A percentile compares a stretch with the other conserved stretches of the same genome.
phyloP scores from a whole-genome alignment of 345 rosid species.

The Eucalyptus cladocalyx region DNA sequence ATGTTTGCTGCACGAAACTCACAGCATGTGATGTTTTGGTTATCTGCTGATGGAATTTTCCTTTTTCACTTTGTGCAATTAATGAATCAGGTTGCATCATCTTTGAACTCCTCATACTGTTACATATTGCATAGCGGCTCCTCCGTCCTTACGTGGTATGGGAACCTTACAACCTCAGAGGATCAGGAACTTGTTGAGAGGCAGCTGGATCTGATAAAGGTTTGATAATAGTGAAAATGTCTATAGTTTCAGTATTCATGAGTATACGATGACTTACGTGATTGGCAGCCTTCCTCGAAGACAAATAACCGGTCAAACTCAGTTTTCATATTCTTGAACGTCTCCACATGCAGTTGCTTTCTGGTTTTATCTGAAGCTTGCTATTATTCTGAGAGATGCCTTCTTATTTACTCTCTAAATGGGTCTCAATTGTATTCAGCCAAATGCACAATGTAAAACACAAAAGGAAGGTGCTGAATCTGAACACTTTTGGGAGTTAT shows the following conservation, averaged over 20 bases:
- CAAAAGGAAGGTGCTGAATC: conserved; percentile 95
- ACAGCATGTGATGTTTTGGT: conserved; percentile 32
- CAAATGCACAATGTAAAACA: conserved; percentile 62
- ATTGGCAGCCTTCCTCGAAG: neutral
- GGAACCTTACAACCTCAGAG: conserved; percentile 65
- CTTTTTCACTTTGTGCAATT: neutral
- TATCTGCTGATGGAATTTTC: neutral
- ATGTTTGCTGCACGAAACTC: neutral
- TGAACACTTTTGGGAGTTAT: conserved; percentile 84
- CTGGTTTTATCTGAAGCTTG: neutral
- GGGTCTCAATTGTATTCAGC: conserved; percentile 39
- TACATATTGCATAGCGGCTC: conserved; percentile 80
- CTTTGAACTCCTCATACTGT: conserved; percentile 86
- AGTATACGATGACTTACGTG: neutral
- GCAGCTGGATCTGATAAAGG: conserved; percentile 96
- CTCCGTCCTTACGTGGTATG: conserved; percentile 83
- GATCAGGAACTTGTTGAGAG: conserved; percentile 88
- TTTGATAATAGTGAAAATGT: conserved; percentile 6
- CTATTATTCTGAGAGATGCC: neutral
- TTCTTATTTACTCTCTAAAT: neutral
- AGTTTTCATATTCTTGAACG: neutral
- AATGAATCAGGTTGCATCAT: conserved; percentile 60
- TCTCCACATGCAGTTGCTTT: neutral
- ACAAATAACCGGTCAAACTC: neutral
- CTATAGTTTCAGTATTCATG: neutral